These are phyloP conservation scores for Nephelium lappaceum DNA, from an alignment of 345 rosid genomes.

Conservation along the genomic window DNA sequence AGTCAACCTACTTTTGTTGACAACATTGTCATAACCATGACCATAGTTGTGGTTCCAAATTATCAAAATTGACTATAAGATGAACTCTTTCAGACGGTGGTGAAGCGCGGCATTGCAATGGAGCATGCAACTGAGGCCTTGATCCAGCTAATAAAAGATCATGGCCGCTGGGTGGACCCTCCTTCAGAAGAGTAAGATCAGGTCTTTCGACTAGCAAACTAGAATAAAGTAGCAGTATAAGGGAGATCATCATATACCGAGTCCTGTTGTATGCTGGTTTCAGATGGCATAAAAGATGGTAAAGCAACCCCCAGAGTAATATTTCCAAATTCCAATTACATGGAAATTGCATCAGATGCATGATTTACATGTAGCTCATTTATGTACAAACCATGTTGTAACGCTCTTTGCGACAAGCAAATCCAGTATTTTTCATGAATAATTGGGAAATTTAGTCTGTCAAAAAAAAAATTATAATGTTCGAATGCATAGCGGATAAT, in stretches of 20 bases:
- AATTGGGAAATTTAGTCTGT: not conserved
- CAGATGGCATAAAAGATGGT: not conserved
- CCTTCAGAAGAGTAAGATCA: constrained; percentile 56
- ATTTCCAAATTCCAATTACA: not conserved
- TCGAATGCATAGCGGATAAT: too few relatives aligned
- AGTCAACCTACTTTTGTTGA: not conserved
- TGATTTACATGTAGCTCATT: not conserved
- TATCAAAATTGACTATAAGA: not conserved
- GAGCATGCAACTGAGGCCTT: constrained; percentile 80
- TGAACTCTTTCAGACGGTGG: constrained; percentile 70
- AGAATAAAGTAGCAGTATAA: constrained; percentile 1
- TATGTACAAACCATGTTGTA: constrained; percentile 8
- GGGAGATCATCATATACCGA: not conserved
- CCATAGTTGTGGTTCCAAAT: not conserved
- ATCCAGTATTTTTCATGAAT: not conserved
- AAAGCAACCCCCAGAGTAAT: not conserved
- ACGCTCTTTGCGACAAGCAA: not conserved
- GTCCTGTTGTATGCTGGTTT: not conserved
- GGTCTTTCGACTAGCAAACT: not conserved
- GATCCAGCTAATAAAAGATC: constrained; percentile 89
- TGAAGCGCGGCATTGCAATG: constrained; percentile 94
- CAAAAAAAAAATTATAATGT: too few relatives aligned
- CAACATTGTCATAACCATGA: not conserved
- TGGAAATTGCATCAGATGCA: not conserved
- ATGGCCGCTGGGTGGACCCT: constrained; percentile 93